phyloP scores from a whole-genome alignment of 495 filamentous ascomycete species.

The Talaromyces adpressus region DNA sequence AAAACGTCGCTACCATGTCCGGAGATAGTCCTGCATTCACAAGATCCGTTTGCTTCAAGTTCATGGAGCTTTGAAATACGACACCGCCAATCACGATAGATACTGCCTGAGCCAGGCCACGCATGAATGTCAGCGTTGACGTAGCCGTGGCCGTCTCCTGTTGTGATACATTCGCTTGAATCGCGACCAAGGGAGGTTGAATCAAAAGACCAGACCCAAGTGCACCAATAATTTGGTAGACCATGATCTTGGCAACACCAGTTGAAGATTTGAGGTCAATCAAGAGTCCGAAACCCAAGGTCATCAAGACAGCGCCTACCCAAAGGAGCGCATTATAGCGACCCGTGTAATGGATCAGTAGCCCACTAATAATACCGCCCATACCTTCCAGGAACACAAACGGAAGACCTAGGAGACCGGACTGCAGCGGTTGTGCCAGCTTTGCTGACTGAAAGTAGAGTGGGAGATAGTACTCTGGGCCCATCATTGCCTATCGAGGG shows the following conservation, averaged over 20 bases:
- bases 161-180: constrained; percentile 61
- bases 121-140: constrained; percentile 64
- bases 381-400: constrained; percentile 43
- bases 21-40: constrained; percentile 37
- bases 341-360: constrained; percentile 53
- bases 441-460: constrained; percentile 50
- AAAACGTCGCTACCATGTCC: constrained; percentile 28
- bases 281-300: constrained; percentile 44
- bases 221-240: constrained; percentile 58
- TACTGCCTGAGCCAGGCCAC: constrained; percentile 62
- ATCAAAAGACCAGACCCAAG: constrained; percentile 40
- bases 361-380: constrained; percentile 40
- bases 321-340: constrained; percentile 52
- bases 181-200: constrained; percentile 63
- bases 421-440: constrained; percentile 40
- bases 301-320: constrained; percentile 36
- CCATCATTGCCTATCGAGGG: constrained; percentile 40
- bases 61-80: constrained; percentile 64
- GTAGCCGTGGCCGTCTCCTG: constrained; percentile 72
- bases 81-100: constrained; percentile 75
- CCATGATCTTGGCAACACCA: constrained; percentile 35
- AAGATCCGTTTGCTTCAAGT: constrained; percentile 25
- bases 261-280: constrained; percentile 34
- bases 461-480: constrained; percentile 50
- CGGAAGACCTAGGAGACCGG: constrained; percentile 46